Conservation (phyloP, 2,329 filamentous ascomycete genomes). For the Scortechinia acanthostroma region DNA sequence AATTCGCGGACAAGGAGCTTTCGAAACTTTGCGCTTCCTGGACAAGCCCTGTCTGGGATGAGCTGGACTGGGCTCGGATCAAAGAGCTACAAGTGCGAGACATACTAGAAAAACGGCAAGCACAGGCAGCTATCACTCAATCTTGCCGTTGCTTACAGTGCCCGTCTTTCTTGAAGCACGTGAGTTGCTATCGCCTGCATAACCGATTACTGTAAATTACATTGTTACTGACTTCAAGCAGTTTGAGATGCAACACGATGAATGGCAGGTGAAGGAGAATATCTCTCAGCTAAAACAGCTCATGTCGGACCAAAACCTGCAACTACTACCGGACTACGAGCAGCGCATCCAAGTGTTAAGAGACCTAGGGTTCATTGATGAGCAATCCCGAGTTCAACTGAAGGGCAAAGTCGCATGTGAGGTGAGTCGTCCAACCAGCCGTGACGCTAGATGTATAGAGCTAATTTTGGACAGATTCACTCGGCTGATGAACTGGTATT, state of each 20-base stretch:
- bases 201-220: neutral
- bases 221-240: constrained; percentile 22
- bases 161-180: constrained; percentile 77
- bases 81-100: constrained; percentile 78
- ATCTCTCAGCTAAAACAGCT: constrained; percentile 80
- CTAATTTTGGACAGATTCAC: constrained; percentile 54
- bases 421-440: constrained; percentile 22
- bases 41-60: constrained; percentile 71
- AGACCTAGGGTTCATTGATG: constrained; percentile 87
- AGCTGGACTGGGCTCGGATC: constrained; percentile 74
- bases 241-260: constrained; percentile 93
- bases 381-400: constrained; percentile 77
- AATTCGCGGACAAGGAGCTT: constrained; percentile 60
- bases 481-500: constrained; percentile 93
- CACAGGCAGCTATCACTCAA: constrained; percentile 55
- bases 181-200: constrained; percentile 35
- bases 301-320: constrained; percentile 92
- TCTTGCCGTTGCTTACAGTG: constrained; percentile 63
- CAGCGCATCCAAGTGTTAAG: constrained; percentile 87
- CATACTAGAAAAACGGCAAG: constrained; percentile 64
- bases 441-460: neutral
- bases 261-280: constrained; percentile 92
- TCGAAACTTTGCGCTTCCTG: constrained; percentile 66
- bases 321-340: constrained; percentile 91
- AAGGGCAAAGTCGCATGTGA: constrained; percentile 99